These are phyloP conservation scores for Fusarium phyllophilum DNA, from an alignment of 2,329 filamentous ascomycete genomes.

Conservation along the genomic window DNA sequence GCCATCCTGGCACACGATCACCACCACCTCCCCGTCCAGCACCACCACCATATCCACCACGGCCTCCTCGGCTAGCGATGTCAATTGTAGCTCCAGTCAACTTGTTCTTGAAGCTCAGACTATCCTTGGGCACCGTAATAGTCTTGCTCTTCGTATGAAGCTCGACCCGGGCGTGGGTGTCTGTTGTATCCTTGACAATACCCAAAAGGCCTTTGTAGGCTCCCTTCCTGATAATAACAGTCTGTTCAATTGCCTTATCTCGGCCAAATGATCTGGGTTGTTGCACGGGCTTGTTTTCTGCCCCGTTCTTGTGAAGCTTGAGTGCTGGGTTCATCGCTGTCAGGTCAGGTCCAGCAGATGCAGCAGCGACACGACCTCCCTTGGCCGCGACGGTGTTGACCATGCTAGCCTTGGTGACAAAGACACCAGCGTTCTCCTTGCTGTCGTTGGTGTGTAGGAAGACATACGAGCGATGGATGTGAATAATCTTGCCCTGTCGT, in stretches of 20 bases:
- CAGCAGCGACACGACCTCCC: constrained; percentile 76
- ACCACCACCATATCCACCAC: constrained; percentile 56
- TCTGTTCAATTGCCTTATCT: constrained; percentile 89
- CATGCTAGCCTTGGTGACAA: constrained; percentile 85
- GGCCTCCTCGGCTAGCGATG: constrained; percentile 65
- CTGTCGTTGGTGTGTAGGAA: constrained; percentile 88
- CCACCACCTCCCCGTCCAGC: constrained; percentile 58
- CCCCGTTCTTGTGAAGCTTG: constrained; percentile 72
- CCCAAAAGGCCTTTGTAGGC: constrained; percentile 92
- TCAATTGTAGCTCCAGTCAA: constrained; percentile 82
- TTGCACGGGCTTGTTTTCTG: constrained; percentile 59
- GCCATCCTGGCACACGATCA: constrained; percentile 65
- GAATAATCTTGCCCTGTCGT: constrained; percentile 87
- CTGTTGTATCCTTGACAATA: constrained; percentile 95
- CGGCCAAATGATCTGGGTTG: constrained; percentile 82
- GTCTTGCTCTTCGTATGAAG: constrained; percentile 95
- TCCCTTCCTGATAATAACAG: constrained; percentile 86
- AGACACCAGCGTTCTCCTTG: constrained; percentile 88
- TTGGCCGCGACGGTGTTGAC: constrained; percentile 94
- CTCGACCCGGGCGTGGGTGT: constrained; percentile 86
- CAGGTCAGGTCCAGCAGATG: constrained; percentile 75
- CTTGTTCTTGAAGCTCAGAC: constrained; percentile 87
- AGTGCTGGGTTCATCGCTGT: constrained; percentile 92
- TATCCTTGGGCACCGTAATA: constrained; percentile 82
- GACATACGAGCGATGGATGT: constrained; percentile 92